Percentiles rank a stretch among this genome's conserved stretches.
Conservation (phyloP, 768 basidiomycete species). For the Ramaria rubella region DNA sequence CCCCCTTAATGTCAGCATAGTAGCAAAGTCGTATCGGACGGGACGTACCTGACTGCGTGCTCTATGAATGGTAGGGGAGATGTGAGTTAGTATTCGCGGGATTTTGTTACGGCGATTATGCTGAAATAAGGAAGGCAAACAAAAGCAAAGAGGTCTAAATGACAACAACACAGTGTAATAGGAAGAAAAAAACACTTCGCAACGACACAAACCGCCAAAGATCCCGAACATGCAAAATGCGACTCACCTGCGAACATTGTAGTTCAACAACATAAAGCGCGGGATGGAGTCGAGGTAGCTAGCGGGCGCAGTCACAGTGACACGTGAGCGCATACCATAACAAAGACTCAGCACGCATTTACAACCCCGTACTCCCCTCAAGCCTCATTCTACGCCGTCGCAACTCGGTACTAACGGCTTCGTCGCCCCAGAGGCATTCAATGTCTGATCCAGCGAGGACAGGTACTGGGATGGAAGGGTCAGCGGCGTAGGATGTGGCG, state of each 20-base stretch:
- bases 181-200: background rate
- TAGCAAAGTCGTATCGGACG: too few relatives aligned
- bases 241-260: conserved; percentile 51
- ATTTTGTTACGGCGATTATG: too few relatives aligned
- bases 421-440: conserved; percentile 36
- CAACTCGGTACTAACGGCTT: conserved; percentile 24
- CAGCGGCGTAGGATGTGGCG: conserved; percentile 29
- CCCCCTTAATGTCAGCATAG: background rate
- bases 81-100: background rate
- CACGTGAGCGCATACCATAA: background rate
- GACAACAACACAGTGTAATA: conserved; percentile 86
- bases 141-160: conserved; percentile 37
- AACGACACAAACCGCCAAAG: conserved; percentile 30
- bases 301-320: conserved; percentile 6
- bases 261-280: conserved; percentile 9
- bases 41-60: conserved; percentile 56
- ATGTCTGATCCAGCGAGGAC: conserved; percentile 37
- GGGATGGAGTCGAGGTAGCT: conserved; percentile 36
- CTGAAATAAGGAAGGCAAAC: conserved; percentile 1
- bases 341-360: background rate
- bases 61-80: conserved; percentile 21
- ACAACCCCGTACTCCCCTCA: conserved; percentile 86
- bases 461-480: conserved; percentile 77
- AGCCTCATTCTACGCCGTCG: conserved; percentile 41
- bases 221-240: too few relatives aligned